Percentiles rank a stretch among this genome's conserved stretches.
Conservation (phyloP, 2,329 filamentous ascomycete species). For the Ophiostoma perfectum region DNA sequence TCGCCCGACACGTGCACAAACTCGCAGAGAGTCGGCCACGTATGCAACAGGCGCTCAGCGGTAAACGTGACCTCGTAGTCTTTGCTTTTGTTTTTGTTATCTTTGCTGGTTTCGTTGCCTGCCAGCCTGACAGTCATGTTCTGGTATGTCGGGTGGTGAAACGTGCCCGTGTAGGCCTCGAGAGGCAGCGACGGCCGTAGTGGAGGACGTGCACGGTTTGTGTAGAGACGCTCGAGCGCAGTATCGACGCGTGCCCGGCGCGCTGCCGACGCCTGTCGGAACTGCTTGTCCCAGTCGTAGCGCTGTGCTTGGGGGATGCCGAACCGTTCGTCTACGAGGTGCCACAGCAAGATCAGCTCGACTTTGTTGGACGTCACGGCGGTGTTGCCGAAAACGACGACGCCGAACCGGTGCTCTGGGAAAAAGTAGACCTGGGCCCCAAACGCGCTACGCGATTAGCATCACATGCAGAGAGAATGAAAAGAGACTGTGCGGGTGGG, state of each 20-base stretch:
- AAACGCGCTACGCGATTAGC: constrained; percentile 33
- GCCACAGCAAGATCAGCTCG: constrained; percentile 35
- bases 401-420: constrained; percentile 40
- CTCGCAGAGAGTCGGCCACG: constrained; percentile 33
- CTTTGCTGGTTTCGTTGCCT: background rate
- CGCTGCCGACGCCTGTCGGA: background rate
- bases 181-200: constrained; percentile 36
- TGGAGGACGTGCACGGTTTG: constrained; percentile 34
- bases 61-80: constrained; percentile 19
- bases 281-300: constrained; percentile 36
- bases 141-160: constrained; percentile 41
- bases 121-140: constrained; percentile 30
- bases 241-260: constrained; percentile 29
- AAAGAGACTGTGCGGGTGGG: background rate
- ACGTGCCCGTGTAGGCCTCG: constrained; percentile 38
- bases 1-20: constrained; percentile 37
- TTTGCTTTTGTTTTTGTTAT: background rate
- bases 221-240: constrained; percentile 36
- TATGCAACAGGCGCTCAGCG: constrained; percentile 31
- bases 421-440: constrained; percentile 42
- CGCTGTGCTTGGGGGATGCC: constrained; percentile 33
- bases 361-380: constrained; percentile 36
- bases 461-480: background rate
- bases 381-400: constrained; percentile 43
- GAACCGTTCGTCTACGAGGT: constrained; percentile 39